Conservation (phyloP, 208 protist species). For the Trichomonas vaginalis region DNA sequence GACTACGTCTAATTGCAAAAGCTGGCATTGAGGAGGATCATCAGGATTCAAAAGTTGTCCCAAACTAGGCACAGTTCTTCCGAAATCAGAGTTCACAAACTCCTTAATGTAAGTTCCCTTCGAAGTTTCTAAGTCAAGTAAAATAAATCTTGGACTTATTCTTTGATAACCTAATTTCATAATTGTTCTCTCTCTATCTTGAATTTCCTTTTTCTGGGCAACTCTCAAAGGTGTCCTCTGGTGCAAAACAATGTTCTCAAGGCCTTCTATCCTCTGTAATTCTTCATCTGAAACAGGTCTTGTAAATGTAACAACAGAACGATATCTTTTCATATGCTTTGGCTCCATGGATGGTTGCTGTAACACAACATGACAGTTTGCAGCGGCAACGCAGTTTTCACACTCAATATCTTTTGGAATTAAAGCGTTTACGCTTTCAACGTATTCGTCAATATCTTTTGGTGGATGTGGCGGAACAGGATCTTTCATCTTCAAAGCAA, state of each 20-base stretch:
- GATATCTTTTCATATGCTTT: slow-evolving; percentile 23
- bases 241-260: neutral
- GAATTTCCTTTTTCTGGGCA: neutral
- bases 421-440: neutral
- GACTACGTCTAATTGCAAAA: slow-evolving; percentile 82
- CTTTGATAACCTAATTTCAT: neutral
- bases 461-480: neutral
- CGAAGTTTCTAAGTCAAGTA: slow-evolving; percentile 59
- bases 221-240: neutral
- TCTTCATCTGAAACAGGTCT: neutral
- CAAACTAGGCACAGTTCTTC: slow-evolving; percentile 64
- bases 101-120: slow-evolving; percentile 92
- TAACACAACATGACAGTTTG: no score
- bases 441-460: neutral
- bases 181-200: neutral
- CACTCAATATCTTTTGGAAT: neutral
- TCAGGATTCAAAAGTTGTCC: slow-evolving; percentile 49
- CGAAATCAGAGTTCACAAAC: slow-evolving; percentile 85
- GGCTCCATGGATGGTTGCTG: neutral
- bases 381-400: neutral
- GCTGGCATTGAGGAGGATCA: slow-evolving; percentile 43
- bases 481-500: slow-evolving; percentile 35
- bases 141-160: neutral
- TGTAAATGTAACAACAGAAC: slow-evolving; percentile 18
- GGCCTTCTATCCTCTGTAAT: neutral